Conservation (phyloP, 768 basidiomycete species). For the Boletus rufocinnamomeus region DNA sequence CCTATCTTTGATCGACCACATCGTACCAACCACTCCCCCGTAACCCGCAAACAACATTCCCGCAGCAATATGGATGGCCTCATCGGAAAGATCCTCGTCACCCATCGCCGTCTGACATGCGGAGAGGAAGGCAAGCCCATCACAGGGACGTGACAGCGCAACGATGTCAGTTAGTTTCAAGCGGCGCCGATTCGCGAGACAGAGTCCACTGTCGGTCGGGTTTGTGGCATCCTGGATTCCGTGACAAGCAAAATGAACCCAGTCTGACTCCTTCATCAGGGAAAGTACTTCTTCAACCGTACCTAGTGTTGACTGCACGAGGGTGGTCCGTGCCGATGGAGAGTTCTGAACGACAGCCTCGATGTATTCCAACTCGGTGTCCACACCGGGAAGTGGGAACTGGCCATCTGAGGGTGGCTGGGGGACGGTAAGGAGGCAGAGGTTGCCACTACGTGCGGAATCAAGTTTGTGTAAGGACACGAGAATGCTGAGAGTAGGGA, state of each 20-base stretch:
- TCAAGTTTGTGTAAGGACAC: background rate
- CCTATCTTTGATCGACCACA: constrained; percentile 46
- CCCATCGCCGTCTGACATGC: background rate
- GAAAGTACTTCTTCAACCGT: background rate
- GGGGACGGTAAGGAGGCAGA: background rate
- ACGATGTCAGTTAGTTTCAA: too few relatives aligned
- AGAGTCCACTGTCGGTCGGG: background rate
- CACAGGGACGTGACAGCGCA: background rate
- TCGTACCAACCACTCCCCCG: constrained; percentile 35
- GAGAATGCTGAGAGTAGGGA: background rate
- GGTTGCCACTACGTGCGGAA: background rate
- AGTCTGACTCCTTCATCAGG: background rate
- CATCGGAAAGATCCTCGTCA: background rate
- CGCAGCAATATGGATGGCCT: background rate
- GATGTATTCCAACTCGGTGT: background rate
- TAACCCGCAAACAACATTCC: background rate
- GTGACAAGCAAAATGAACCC: background rate
- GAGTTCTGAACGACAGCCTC: background rate
- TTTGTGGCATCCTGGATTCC: background rate
- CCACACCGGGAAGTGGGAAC: background rate
- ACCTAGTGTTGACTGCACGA: background rate
- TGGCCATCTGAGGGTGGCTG: background rate
- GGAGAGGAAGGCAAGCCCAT: background rate
- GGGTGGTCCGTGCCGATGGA: background rate
- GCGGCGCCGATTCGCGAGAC: too few relatives aligned